Conservation (phyloP, 371 early-diverging fungal genomes). For the Rhizopus sp. region DNA sequence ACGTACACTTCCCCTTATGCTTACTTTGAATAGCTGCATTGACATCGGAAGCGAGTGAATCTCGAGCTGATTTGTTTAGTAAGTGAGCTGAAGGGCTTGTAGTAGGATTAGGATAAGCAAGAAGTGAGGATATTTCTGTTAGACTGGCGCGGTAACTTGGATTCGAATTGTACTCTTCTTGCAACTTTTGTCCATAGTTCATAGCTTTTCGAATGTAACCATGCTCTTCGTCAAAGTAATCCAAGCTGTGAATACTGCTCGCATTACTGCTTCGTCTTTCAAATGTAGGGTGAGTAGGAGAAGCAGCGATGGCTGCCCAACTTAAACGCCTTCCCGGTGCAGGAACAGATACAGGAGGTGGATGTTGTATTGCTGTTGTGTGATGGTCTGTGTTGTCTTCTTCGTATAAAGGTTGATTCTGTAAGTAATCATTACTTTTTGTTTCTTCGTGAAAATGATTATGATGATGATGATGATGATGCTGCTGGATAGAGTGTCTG, state of each 20-base stretch:
- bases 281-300: conserved; percentile 12
- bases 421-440: conserved; percentile 1
- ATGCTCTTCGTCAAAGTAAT: conserved; percentile 18
- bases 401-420: conserved; percentile 13
- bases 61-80: conserved; percentile 53
- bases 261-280: conserved; percentile 7
- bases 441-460: conserved; percentile 7
- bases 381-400: neutral
- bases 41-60: conserved; percentile 64
- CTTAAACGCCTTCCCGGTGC: conserved; percentile 42
- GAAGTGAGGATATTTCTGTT: conserved; percentile 60
- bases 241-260: conserved; percentile 5
- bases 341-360: conserved; percentile 23
- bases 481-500: neutral
- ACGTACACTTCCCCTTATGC: neutral
- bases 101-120: conserved; percentile 68
- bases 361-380: conserved; percentile 6
- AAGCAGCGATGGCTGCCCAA: conserved; percentile 37
- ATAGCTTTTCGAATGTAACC: conserved; percentile 49
- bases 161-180: conserved; percentile 65
- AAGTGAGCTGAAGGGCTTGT: conserved; percentile 53
- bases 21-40: conserved; percentile 73
- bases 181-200: conserved; percentile 68
- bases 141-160: conserved; percentile 19
- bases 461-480: too few relatives aligned